Conservation (phyloP, 352 stramenopile genomes). For the Phytophthora syringae region DNA sequence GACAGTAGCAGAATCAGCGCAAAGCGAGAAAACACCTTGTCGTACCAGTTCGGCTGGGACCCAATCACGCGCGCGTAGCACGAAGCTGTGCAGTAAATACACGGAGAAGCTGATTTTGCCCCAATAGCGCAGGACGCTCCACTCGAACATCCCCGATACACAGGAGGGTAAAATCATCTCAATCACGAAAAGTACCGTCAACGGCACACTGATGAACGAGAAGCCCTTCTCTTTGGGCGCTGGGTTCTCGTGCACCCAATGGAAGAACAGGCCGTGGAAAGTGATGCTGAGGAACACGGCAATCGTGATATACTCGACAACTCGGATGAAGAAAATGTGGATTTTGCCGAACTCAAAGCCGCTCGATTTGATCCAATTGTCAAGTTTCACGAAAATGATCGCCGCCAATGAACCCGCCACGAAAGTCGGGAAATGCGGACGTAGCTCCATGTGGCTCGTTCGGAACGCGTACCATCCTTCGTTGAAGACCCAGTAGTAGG, state of each 20-base stretch:
- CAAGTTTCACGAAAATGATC: conserved; percentile 39
- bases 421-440: conserved; percentile 41
- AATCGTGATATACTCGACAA: conserved; percentile 32
- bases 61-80: conserved; percentile 27
- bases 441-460: conserved; percentile 32
- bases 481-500: conserved; percentile 33
- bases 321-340: conserved; percentile 22
- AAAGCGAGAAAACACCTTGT: conserved; percentile 40
- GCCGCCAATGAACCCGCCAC: conserved; percentile 44
- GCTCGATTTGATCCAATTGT: conserved; percentile 21
- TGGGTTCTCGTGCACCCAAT: conserved; percentile 39
- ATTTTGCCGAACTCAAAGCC: conserved; percentile 29
- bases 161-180: conserved; percentile 46
- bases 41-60: conserved; percentile 30
- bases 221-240: conserved; percentile 23
- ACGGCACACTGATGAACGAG: conserved; percentile 34
- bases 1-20: conserved; percentile 36
- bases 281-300: conserved; percentile 37
- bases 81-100: conserved; percentile 56
- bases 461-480: conserved; percentile 30
- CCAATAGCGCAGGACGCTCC: conserved; percentile 41
- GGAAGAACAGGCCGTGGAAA: conserved; percentile 42
- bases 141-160: conserved; percentile 44
- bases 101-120: conserved; percentile 56
- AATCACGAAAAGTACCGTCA: conserved; percentile 43